These are phyloP conservation scores for Camelina neglecta DNA, from an alignment of 345 rosid species.

Conservation along the genomic window DNA sequence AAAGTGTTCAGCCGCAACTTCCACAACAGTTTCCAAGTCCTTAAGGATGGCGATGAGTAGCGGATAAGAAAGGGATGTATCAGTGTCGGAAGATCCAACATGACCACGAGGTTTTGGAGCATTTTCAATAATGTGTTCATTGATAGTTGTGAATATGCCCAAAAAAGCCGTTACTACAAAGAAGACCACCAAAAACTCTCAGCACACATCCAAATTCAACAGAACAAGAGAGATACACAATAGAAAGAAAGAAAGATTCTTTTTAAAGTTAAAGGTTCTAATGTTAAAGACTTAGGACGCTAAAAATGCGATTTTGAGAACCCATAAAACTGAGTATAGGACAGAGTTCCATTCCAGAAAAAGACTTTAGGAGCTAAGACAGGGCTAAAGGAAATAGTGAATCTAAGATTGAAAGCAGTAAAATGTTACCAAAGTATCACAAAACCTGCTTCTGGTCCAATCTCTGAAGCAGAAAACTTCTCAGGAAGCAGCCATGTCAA, in stretches of 20 bases:
- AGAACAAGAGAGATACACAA: not conserved
- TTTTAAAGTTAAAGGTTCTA: not conserved
- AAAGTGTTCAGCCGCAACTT: conserved; percentile 83
- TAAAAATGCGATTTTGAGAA: not conserved
- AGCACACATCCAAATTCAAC: conserved; percentile 23
- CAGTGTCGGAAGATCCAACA: conserved; percentile 47
- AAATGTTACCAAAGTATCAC: conserved; percentile 89
- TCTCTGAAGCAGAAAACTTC: conserved; percentile 88
- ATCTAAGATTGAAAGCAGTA: conserved; percentile 53
- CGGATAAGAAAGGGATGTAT: conserved; percentile 63
- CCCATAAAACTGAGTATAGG: not conserved
- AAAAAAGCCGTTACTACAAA: conserved; percentile 80
- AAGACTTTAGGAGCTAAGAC: conserved; percentile 6
- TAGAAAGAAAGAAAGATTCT: conserved; percentile 3
- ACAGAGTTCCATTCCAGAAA: not conserved
- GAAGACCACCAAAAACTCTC: conserved; percentile 28
- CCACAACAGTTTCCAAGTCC: conserved; percentile 90
- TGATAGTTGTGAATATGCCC: conserved; percentile 83
- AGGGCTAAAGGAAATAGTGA: not conserved
- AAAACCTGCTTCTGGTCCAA: conserved; percentile 99
- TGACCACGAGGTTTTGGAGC: conserved; percentile 51
- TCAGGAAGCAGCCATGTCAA: conserved; percentile 95
- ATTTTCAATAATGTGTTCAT: conserved; percentile 82
- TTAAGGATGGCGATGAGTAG: conserved; percentile 77
- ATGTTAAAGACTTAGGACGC: not conserved